A percentile compares a stretch with the other conserved stretches of the same genome.
These are phyloP conservation scores for Nakaseomyces delphensis DNA, from an alignment of 1,139 yeast species.

Conservation along the genomic window DNA sequence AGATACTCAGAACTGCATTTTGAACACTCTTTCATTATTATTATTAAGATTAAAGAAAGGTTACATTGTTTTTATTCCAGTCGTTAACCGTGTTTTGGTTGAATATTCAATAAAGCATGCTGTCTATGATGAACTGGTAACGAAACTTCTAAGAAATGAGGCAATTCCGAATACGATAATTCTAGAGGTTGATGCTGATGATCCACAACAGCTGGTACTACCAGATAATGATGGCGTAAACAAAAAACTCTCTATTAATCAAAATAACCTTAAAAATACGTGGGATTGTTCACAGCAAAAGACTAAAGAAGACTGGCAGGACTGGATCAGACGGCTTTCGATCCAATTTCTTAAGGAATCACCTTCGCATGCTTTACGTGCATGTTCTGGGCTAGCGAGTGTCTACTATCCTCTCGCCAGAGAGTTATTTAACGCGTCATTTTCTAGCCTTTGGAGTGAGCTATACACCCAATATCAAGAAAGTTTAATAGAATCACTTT, in stretches of 20 bases:
- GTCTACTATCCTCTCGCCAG: constrained; percentile 84
- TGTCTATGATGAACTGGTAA: constrained; percentile 72
- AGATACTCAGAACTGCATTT: constrained; percentile 53
- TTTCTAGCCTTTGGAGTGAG: constrained; percentile 94
- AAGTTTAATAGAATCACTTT: constrained; percentile 76
- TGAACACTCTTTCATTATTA: constrained; percentile 75
- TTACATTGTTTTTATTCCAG: constrained; percentile 83
- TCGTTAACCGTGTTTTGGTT: constrained; percentile 62
- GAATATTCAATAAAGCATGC: constrained; percentile 62
- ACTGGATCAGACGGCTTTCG: constrained; percentile 85
- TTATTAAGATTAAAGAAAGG: constrained; percentile 76
- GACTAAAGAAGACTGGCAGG: constrained; percentile 95
- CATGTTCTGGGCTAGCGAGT: constrained; percentile 85
- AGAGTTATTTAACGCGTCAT: constrained; percentile 88
- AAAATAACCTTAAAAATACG: constrained; percentile 46
- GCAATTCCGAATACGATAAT: constrained; percentile 74
- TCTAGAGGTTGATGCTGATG: constrained; percentile 54
- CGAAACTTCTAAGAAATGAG: constrained; percentile 75
- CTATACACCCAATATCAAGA: constrained; percentile 85
- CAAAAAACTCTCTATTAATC: constrained; percentile 56
- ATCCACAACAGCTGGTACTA: constrained; percentile 46
- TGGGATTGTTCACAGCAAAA: constrained; percentile 92
- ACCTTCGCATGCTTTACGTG: constrained; percentile 90
- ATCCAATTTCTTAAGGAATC: constrained; percentile 84
- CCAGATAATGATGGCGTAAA: constrained; percentile 63